phyloP scores from a whole-genome alignment of 352 stramenopile species.

The Globisporangium canariense region DNA sequence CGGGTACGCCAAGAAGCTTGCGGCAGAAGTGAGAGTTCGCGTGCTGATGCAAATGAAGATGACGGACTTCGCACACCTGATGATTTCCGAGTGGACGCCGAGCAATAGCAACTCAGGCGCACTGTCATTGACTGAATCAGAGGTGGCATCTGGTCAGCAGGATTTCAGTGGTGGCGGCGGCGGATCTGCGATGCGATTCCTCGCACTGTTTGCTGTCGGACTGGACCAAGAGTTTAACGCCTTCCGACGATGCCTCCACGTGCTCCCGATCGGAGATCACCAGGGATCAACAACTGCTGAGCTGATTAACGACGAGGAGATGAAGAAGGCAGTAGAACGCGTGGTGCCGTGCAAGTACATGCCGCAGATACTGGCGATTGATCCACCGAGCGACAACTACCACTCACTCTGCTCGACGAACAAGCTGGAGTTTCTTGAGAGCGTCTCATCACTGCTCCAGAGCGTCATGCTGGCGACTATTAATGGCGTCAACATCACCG shows the following conservation, averaged over 20 bases:
- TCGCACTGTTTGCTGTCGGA: constrained; percentile 55
- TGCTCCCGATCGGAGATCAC: constrained; percentile 25
- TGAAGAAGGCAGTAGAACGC: constrained; percentile 39
- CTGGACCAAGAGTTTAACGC: constrained; percentile 67
- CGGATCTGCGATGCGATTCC: constrained; percentile 15
- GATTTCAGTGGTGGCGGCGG: background rate
- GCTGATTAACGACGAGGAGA: constrained; percentile 26
- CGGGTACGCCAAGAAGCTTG: constrained; percentile 50
- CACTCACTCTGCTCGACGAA: constrained; percentile 31
- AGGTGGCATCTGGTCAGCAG: constrained; percentile 6
- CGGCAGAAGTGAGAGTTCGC: constrained; percentile 42
- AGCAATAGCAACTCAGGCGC: constrained; percentile 3
- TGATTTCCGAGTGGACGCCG: constrained; percentile 49
- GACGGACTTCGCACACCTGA: constrained; percentile 54
- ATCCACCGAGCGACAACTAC: constrained; percentile 39
- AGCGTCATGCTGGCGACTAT: constrained; percentile 69
- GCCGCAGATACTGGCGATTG: constrained; percentile 43
- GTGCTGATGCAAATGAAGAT: constrained; percentile 54
- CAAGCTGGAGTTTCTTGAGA: constrained; percentile 55
- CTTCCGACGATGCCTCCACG: constrained; percentile 60
- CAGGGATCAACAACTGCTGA: constrained; percentile 20
- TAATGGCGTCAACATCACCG: constrained; percentile 33
- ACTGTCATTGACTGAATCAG: background rate
- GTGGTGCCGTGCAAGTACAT: constrained; percentile 41
- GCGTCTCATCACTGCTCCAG: constrained; percentile 53